Conservation (phyloP, 2,329 filamentous ascomycete genomes). For the Colletotrichum chrysophilum region DNA sequence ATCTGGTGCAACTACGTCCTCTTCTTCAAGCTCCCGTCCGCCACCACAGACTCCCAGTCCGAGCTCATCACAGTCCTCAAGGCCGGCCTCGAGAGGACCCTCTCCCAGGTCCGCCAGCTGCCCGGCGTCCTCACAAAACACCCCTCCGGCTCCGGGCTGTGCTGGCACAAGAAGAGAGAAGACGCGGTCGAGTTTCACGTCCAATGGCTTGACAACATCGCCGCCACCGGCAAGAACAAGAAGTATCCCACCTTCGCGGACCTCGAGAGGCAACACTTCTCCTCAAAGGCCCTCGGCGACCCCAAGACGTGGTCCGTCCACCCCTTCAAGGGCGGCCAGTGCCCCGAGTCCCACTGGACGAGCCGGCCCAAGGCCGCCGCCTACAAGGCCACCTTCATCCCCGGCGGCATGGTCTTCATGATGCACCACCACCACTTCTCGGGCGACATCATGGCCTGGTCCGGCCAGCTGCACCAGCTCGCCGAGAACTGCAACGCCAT, state of each 20-base stretch:
- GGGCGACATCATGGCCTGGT: conserved; percentile 49
- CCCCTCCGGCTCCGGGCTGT: conserved; percentile 36
- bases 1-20: conserved; percentile 43
- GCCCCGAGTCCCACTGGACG: conserved; percentile 39
- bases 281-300: conserved; percentile 34
- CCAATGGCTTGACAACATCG: conserved; percentile 36
- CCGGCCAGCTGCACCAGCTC: conserved; percentile 40
- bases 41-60: neutral
- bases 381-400: conserved; percentile 46
- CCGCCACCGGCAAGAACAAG: neutral
- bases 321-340: conserved; percentile 43
- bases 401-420: conserved; percentile 43
- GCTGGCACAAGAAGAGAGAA: conserved; percentile 36
- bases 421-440: conserved; percentile 47
- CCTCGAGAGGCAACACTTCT: conserved; percentile 40
- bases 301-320: conserved; percentile 37
- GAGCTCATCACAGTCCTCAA: conserved; percentile 30
- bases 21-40: conserved; percentile 41
- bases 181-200: conserved; percentile 37
- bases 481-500: conserved; percentile 46
- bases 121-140: conserved; percentile 43
- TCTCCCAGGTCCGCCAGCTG: conserved; percentile 41
- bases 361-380: conserved; percentile 37
- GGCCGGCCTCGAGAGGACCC: conserved; percentile 37
- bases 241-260: conserved; percentile 36